Evolutionary conservation across 805 yeast genomes (phyloP), one percentile per base, ranked within the genome.

Genomic region (Pichia cabralensis): DNA sequence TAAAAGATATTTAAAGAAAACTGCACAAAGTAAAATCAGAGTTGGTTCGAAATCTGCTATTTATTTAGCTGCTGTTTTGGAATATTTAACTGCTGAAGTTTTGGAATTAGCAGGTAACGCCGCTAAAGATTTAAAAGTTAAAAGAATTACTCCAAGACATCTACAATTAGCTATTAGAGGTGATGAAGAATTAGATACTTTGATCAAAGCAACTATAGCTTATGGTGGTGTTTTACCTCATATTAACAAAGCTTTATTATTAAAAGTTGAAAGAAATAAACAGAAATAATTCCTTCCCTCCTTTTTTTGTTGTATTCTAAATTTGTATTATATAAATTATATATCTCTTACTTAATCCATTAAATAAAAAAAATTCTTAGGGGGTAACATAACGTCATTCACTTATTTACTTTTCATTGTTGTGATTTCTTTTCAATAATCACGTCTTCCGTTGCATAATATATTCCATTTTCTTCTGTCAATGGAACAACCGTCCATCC

Each of bases 181-280:
- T 58, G 97, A 89, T 62, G 97, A 89, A 62, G 97, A 89, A 65
- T 76, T 89, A 61, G 95, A 88, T 67, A 79, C 85, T 45, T 73
- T 89, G 56, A 81, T 89, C 56, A 80, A 84, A 64, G 95, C 96
- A 39, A 89, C 96, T 40, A 89, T 89, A 58, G 96, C 96, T 26
- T 85, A 80, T 50, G 97, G 97, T 70, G 97, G 97, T 78, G 97
- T 89, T 36, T 69, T 89, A 60, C 97, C 97, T 36, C 94, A 85
- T 58, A 83, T 84, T 55, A 83, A 84, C 65, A 78, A 80, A 60
- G 85, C 84, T 38, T 67, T 81, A 52, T 65, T 81, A 48, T 72
- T 82, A 54, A 80, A 82, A 65, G 84, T 77, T 34, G 88, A 79
- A 56, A 73, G 74, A 64, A 65, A 66, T 47, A 65, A 67, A 50